Evolutionary conservation across 2,329 filamentous ascomycete species (phyloP).

Genomic region (Aspergillus sp.): DNA sequence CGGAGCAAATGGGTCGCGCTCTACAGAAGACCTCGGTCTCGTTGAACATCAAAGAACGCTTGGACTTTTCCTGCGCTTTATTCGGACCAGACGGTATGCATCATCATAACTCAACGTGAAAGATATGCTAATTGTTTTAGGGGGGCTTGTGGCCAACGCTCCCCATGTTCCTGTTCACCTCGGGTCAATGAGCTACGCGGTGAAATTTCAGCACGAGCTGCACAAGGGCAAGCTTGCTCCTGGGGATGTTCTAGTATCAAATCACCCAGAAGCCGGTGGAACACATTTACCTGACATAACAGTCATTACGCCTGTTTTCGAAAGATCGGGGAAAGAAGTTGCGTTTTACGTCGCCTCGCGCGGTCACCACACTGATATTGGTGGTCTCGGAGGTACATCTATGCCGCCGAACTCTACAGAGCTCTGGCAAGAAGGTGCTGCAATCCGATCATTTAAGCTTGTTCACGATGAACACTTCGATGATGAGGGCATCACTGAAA

Average conservation of each 20-base stretch:
- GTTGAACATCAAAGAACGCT: constrained; percentile 79
- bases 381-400: constrained; percentile 58
- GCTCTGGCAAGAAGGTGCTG: constrained; percentile 41
- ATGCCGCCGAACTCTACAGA: constrained; percentile 40
- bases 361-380: constrained; percentile 68
- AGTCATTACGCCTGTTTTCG: constrained; percentile 72
- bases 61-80: constrained; percentile 77
- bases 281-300: constrained; percentile 79
- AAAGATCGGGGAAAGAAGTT: constrained; percentile 60
- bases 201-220: constrained; percentile 70
- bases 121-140: background rate
- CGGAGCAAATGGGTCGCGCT: constrained; percentile 77
- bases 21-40: constrained; percentile 74
- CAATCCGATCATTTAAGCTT: constrained; percentile 31
- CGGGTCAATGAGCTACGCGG: constrained; percentile 76
- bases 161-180: constrained; percentile 78
- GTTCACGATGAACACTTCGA: constrained; percentile 36
- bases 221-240: constrained; percentile 68
- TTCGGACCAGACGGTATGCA: constrained; percentile 65
- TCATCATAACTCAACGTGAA: background rate
- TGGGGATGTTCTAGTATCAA: constrained; percentile 65
- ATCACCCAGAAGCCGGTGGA: constrained; percentile 76
- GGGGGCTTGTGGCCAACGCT: constrained; percentile 61
- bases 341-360: constrained; percentile 74
- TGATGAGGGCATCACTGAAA: constrained; percentile 44